Evolutionary conservation across 1,284 basidiomycete genomes (phyloP), one percentile per base, ranked within the genome.

Genomic region (Agaricales sp.): DNA sequence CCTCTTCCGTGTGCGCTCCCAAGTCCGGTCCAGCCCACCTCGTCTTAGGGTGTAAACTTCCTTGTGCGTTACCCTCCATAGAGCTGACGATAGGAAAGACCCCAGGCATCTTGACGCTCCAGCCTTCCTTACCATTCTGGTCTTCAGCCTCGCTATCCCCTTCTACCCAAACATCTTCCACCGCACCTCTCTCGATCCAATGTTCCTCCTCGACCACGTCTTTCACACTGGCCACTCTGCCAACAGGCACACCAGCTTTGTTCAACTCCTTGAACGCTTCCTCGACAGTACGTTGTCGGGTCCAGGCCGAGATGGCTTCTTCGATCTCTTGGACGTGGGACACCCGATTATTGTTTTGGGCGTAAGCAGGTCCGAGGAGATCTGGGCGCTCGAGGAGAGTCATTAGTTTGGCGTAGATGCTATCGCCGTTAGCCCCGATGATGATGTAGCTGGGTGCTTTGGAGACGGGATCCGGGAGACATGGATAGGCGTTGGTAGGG

Each of bases 401-500:
- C 82, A 85, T 85, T 52, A 84, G 67, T 3, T 78, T 74, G 50
- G 65, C 71, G 66, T 85, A 85, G 57, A 85, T 73, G 1, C 77
- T 73, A 59, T 84, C 82, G 1, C 78, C 79, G 56, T 85, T 85
- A 16, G 78, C 81, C 25, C 81, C 81, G 57, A 85, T 81, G 54
- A 85, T 78, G 49, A 83, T 67, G 59, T 78, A 84, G 1, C 72
- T 67, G 1, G 75, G 73, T 0, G 64, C 60, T 3, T 56, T 54
- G 1, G 74, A 69, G 0, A 70, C 55, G 2, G 70, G 60, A 8
- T 70, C 64, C 2, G 78, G 72, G 21, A 71, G 64, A 61, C 80
- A 82, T 2, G 80, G 81, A 58, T 81, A 83, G 2, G 80, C 80
- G 56, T 83, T 84, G 2, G 80, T 84, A 0, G 82, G 81, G 8